Evolutionary conservation across 2,329 filamentous ascomycete genomes (phyloP).

Genomic region (Amauroascus niger): DNA sequence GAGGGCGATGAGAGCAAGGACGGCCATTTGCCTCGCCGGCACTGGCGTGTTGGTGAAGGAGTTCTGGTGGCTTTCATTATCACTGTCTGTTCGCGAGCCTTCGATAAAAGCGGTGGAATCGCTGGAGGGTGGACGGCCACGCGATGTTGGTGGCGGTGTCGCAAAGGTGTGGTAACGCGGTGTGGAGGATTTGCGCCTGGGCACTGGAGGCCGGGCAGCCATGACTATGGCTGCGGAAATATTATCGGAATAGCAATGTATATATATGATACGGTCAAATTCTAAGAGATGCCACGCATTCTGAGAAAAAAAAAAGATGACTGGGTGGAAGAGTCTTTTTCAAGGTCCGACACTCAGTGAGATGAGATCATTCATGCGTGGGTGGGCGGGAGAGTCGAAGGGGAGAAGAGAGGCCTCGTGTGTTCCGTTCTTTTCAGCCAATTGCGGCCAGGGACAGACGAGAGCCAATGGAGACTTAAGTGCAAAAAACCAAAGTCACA

Average conservation of each 20-base stretch:
- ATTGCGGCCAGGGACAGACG: neutral
- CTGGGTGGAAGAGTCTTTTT: neutral
- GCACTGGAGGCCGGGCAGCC: constrained; percentile 1
- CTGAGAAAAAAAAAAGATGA: neutral
- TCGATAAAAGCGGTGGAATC: constrained; percentile 16
- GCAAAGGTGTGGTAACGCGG: constrained; percentile 42
- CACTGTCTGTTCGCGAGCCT: constrained; percentile 12
- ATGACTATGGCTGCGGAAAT: neutral
- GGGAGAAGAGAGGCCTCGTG: neutral
- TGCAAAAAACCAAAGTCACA: neutral
- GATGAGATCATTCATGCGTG: neutral
- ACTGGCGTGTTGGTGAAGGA: constrained; percentile 53
- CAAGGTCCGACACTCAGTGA: neutral
- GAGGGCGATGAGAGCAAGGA: constrained; percentile 79
- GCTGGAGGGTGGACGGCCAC: constrained; percentile 37
- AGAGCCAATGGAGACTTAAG: neutral
- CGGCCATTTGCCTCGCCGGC: constrained; percentile 68
- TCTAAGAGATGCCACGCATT: neutral
- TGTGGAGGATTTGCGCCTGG: constrained; percentile 21
- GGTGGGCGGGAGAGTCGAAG: neutral
- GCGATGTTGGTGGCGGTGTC: constrained; percentile 39
- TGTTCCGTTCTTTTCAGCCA: neutral
- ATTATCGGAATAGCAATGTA: neutral
- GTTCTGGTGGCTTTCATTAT: constrained; percentile 21
- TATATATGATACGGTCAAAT: neutral